Base-by-base conservation (phyloP, 2,329 filamentous ascomycete species). In the Mycosphaerelloides madeirae region DNA sequence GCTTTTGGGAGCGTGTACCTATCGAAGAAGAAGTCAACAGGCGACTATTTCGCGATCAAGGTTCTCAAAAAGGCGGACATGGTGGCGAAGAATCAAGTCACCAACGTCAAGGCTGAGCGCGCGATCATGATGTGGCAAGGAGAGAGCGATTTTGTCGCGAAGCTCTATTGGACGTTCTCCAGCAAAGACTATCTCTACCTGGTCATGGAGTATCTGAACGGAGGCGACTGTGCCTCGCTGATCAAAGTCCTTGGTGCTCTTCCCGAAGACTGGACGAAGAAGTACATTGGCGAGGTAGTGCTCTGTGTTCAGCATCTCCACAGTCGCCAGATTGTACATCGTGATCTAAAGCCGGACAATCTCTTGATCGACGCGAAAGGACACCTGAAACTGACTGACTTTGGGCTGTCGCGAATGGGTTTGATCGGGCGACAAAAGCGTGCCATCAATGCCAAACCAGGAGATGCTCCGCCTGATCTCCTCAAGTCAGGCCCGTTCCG, bases 71-170 rank as follows among this genome's bases (percentile, higher is more conserved):
- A 98, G 69, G 90, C 93, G n/a, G 93, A 98, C 73, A 98, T 98
- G 93, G 88, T 98, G 51, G 93, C 93, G 50, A 98, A 98, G 69
- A 98, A 98, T 65, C 93, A 98, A 65, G 90, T 98, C 57, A 95
- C 93, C 56, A 98, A 98, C 62, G 93, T 98, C 61, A 97, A 98
- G 68, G 93, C 94, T 7, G 93, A 98, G 68, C 81, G 93, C 55
- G 94, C 94, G 16, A 98, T 98, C 63, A 97, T 98, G 93, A 98
- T 98, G 93, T 97, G 93, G 87, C 93, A 98, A 70, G 93, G 93
- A 16, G 89, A 97, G 67, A 98, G 94, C 65, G 93, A 98, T 48
- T 98, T 98, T 65, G 93, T 98, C 46, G 93, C 93, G 19, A 98
- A 98, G 71, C 77, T 98, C 11, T 98, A 97, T 70, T 98, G 94